Evolutionary conservation across 2,329 filamentous ascomycete species (phyloP), one percentile per base, ranked within the genome.

Genomic region (Clarireedia hainanense): DNA sequence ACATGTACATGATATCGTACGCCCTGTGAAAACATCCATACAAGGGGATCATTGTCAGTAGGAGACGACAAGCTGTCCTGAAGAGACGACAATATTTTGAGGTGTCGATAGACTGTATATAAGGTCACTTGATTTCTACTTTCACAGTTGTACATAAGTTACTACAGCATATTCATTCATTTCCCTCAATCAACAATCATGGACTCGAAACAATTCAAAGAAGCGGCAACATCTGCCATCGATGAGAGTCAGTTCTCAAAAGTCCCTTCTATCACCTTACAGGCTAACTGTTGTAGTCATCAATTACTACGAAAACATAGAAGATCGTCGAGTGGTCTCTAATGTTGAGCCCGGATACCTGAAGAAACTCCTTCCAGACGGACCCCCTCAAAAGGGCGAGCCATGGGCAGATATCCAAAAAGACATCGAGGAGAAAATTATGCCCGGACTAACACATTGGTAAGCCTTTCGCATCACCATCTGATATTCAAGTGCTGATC

Each of bases 371-470:
- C 82, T 97, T 23, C 92, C 92, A 2, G 66, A 72, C 40, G 76
- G 74, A 53, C 82, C 81, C 40, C 92, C 81, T 49, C 76, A 78
- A 62, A 76, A 81, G 57, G 87, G 79, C 65, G 90, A 86, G 76
- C 74, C 80, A 67, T 96, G 91, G 89, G 73, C 77, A 23, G 76
- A 81, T 52, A 96, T 97, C 67, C 88, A 90, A 65, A 78, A 82
- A 56, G 92, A 97, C 69, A 84, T 97, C 51, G 86, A 91, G 64
- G 74, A 79, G 46, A 89, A 94, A 69, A 96, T 97, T 68, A 83
- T 96, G 69, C 92, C 92, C 0, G 92, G 92, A 5, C 77, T 97
- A 54, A 96, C 92, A 0, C 92, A 96, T 73, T 97, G 92, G 80
- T 79, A 67, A 46, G 69, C 56, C 14, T 3, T 23, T 34, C 40